These are phyloP conservation scores for Jaapia argillacea DNA, from an alignment of 768 basidiomycete species.

Conservation along the genomic window DNA sequence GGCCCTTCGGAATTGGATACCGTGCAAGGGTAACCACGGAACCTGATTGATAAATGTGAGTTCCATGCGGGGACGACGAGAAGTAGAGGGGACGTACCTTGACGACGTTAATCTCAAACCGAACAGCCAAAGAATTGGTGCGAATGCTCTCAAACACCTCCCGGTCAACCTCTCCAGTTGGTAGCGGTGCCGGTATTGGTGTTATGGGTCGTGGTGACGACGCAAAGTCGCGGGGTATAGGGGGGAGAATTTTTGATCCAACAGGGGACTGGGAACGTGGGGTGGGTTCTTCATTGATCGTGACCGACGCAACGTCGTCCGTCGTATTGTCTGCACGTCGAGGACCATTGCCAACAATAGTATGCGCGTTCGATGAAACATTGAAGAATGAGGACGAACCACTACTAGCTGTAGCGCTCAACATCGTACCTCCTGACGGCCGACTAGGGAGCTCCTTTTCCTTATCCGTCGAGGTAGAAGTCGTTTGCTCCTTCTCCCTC, in stretches of 20 bases:
- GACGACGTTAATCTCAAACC: constrained; percentile 96
- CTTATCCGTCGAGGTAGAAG: constrained; percentile 17
- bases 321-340: constrained; percentile 14
- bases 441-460: constrained; percentile 39
- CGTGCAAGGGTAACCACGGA: constrained; percentile 86
- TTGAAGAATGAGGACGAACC: constrained; percentile 85
- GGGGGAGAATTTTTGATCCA: constrained; percentile 61
- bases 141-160: constrained; percentile 67
- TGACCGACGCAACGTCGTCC: constrained; percentile 7
- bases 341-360: constrained; percentile 27
- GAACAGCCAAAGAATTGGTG: constrained; percentile 73
- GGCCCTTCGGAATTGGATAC: constrained; percentile 88
- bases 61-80: background rate
- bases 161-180: constrained; percentile 56
- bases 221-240: constrained; percentile 68
- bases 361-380: constrained; percentile 47
- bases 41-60: constrained; percentile 40
- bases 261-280: constrained; percentile 39
- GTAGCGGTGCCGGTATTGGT: constrained; percentile 38
- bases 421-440: constrained; percentile 23
- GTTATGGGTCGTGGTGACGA: constrained; percentile 17
- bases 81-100: constrained; percentile 48
- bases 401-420: constrained; percentile 61
- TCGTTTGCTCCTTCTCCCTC: constrained; percentile 28
- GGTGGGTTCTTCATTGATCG: constrained; percentile 12